Evolutionary conservation across 169 alveolate genomes (phyloP).

Genomic region (Sarcocystis neurona): DNA sequence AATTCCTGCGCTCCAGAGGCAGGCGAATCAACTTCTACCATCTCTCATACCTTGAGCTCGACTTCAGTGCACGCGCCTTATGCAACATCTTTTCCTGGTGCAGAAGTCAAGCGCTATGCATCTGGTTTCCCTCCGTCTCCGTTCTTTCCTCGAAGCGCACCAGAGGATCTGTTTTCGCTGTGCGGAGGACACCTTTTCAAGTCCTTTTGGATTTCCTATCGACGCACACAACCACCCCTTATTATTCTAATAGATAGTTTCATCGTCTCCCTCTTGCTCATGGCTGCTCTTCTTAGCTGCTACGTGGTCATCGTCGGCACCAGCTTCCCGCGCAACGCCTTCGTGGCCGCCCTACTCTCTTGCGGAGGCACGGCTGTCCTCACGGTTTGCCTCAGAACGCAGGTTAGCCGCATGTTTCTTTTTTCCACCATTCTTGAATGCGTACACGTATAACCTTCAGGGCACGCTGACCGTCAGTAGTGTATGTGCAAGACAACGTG

Average conservation of each 20-base stretch:
- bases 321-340: constrained; percentile 28
- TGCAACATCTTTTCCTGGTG: neutral
- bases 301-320: constrained; percentile 25
- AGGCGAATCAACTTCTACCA: too few relatives aligned
- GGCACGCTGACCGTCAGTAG: too few relatives aligned
- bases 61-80: neutral
- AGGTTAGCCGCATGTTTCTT: constrained; percentile 27
- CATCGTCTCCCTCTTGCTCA: constrained; percentile 7
- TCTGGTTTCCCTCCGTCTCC: neutral
- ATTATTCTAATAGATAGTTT: constrained; percentile 21
- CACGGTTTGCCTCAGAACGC: constrained; percentile 39
- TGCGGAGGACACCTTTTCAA: too few relatives aligned
- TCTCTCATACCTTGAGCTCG: too few relatives aligned
- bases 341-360: constrained; percentile 43
- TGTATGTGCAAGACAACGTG: too few relatives aligned
- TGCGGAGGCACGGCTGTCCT: constrained; percentile 58
- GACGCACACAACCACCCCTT: neutral
- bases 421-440: too few relatives aligned
- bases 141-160: neutral
- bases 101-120: neutral
- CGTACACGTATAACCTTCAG: too few relatives aligned
- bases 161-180: neutral
- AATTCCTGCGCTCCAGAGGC: too few relatives aligned
- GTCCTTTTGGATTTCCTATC: constrained; percentile 9
- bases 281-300: constrained; percentile 34